These are phyloP conservation scores for Saccharomycopsis sp. DNA, from an alignment of 805 yeast species.

Conservation along the genomic window DNA sequence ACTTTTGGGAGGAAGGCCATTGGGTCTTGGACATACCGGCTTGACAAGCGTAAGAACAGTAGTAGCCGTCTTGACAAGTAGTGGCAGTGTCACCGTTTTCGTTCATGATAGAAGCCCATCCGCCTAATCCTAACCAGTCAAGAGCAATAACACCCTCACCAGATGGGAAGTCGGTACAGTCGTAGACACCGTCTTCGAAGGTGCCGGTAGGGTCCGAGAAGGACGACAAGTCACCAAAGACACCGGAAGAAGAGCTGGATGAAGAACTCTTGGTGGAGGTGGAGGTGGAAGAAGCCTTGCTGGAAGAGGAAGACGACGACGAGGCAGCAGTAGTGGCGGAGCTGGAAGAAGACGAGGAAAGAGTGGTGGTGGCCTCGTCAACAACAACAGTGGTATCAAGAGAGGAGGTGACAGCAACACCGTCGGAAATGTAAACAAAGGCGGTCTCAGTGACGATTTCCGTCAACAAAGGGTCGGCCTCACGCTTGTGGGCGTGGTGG, in stretches of 20 bases:
- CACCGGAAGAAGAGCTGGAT: conserved; percentile 32
- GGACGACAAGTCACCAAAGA: conserved; percentile 51
- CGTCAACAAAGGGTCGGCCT: conserved; percentile 35
- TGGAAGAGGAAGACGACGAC: conserved; percentile 2
- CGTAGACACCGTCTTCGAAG: conserved; percentile 64
- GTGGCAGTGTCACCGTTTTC: conserved; percentile 55
- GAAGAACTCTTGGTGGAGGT: conserved; percentile 29
- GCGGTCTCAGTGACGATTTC: conserved; percentile 53
- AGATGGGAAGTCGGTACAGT: conserved; percentile 62
- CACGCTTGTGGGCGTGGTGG: conserved; percentile 20
- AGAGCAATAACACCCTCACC: conserved; percentile 80
- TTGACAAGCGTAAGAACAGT: conserved; percentile 97
- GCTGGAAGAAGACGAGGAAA: conserved; percentile 24
- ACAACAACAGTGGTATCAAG: conserved; percentile 1
- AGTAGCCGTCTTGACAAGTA: conserved; percentile 77
- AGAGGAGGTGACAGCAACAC: conserved; percentile 30
- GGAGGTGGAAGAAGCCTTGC: conserved; percentile 24
- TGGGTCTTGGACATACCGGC: conserved; percentile 98
- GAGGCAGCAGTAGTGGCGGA: conserved; percentile 30
- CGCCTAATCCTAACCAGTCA: conserved; percentile 70
- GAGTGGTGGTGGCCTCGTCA: conserved; percentile 13
- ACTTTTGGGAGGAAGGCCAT: conserved; percentile 87
- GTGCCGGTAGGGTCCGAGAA: conserved; percentile 50
- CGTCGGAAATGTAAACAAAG: conserved; percentile 31
- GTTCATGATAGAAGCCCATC: conserved; percentile 68